phyloP scores from a whole-genome alignment of 345 rosid species.

The Arabidopsis thaliana region TAIR10.1 NC_003075.7:10130501-10131000 shows the following conservation, averaged over 20 bases:
- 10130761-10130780: slow-evolving; percentile 71
- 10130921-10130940: slow-evolving; percentile 95
- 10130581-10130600: slow-evolving; percentile 92
- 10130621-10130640: slow-evolving; percentile 58
- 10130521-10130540: slow-evolving; percentile 89
- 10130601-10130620: slow-evolving; percentile 85
- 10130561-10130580: slow-evolving; percentile 89
- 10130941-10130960: slow-evolving; percentile 99
- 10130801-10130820: slow-evolving; percentile 78
- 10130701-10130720: slow-evolving; percentile 72
- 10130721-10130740: slow-evolving; percentile 79
- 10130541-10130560: slow-evolving; percentile 88
- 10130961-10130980: slow-evolving; percentile 59
- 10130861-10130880: slow-evolving; percentile 81
- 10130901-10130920: slow-evolving; percentile 56
- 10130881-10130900: slow-evolving; percentile 83
- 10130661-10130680: slow-evolving; percentile 78
- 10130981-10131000: slow-evolving; percentile 66
- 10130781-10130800: slow-evolving; percentile 76
- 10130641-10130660: slow-evolving; percentile 87
- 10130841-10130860: slow-evolving; percentile 71
- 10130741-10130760: slow-evolving; percentile 99
- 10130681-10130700: slow-evolving; percentile 79
- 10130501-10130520: slow-evolving; percentile 76
- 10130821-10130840: slow-evolving; percentile 98